Base-by-base conservation (phyloP, 164 flowering plant genomes). In the Malania oleifera region DNA sequence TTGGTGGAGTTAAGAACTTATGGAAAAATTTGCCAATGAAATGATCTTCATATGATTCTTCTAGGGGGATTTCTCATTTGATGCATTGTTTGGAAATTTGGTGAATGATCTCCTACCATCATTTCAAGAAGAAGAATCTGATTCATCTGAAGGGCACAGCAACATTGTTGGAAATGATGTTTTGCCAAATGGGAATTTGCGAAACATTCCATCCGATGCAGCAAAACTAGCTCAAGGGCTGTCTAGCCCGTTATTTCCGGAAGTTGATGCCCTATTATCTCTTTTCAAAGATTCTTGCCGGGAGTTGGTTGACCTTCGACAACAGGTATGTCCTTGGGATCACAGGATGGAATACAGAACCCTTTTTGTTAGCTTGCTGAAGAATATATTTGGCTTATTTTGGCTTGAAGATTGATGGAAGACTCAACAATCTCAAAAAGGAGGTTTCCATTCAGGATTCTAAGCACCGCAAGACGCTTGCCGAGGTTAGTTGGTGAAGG, bases 41-140 rank as follows among this genome's bases (percentile, higher is more conserved):
- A 12, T 54, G 20, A 53, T 17, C 9, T 2, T 20, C 17, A 29
- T 74, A 24, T 64, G n/a, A 28, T 15, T 53, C 18, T 60, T 57
- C 28, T 57, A 95, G 99, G 99, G 97, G 19, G 95, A 86, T 50
- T 95, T 95, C 68, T 95, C 99, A 14, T 95, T 95, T 69, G 99
- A 95, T 78, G 96, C 91, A 35, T 77, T 90, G 67, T 93, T 93
- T 69, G 99, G 97, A 28, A 88, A 86, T 64, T 64, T 93, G 81
- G 96, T 95, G 14, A 86, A 86, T 65, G 82, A 88, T 62, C 75
- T 82, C 2, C 85, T 95, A 28, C 97, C 97, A 2, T 82, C 89
- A 24, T 91, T 76, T 67, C 79, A 73, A 66, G 97, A 82, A 54
- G 96, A 93, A 38, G 96, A 86, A 12, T 50, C 61, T 7, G 90